Conservation (phyloP, 208 protist genomes). For the Acanthamoeba triangularis region DNA sequence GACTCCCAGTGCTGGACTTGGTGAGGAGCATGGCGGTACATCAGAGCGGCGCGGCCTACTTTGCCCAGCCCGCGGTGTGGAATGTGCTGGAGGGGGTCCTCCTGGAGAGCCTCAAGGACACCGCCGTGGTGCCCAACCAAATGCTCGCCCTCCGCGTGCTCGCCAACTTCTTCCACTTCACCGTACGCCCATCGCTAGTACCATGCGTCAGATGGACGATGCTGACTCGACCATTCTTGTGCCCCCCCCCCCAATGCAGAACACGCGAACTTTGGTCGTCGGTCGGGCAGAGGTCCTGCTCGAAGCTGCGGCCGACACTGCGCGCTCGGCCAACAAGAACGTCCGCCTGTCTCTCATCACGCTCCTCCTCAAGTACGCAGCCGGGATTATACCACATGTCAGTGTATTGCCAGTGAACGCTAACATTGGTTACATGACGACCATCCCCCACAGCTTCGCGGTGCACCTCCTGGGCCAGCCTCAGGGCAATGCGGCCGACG, state of each 20-base stretch:
- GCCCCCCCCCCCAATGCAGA: too few relatives aligned
- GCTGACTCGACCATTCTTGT: too few relatives aligned
- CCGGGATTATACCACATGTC: too few relatives aligned
- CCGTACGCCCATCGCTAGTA: background rate
- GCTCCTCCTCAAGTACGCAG: slow-evolving; percentile 15
- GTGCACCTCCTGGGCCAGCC: slow-evolving; percentile 29
- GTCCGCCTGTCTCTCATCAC: background rate
- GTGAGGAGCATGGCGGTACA: background rate
- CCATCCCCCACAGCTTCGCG: background rate
- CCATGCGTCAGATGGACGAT: too few relatives aligned
- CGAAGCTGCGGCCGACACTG: slow-evolving; percentile 2
- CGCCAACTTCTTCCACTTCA: slow-evolving; percentile 1
- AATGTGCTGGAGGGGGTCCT: background rate
- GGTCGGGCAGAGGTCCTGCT: slow-evolving; percentile 11
- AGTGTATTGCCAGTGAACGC: background rate
- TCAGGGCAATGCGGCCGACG: background rate
- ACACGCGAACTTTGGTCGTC: background rate
- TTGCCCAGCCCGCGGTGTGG: slow-evolving; percentile 8
- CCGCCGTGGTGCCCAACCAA: slow-evolving; percentile 1
- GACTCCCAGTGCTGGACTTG: background rate
- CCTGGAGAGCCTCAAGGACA: background rate
- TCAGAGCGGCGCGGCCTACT: background rate
- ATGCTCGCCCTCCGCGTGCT: slow-evolving; percentile 42
- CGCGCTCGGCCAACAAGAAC: slow-evolving; percentile 32
- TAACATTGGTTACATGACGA: too few relatives aligned